Base-by-base conservation (phyloP, 2,329 filamentous ascomycete genomes). In the Colletotrichum sojae region DNA sequence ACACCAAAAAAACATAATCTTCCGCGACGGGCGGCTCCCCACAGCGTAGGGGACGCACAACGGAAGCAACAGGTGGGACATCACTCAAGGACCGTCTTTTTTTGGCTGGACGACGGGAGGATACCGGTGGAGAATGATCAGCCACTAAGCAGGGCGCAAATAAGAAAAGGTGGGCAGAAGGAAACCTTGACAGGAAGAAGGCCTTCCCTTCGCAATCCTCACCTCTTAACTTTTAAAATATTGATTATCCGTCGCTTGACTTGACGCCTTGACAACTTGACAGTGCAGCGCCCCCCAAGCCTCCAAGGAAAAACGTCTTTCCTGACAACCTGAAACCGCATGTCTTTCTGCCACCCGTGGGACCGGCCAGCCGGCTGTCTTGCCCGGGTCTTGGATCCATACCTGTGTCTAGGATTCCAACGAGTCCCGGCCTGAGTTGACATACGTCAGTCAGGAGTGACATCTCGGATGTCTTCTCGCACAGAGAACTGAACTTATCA, bases 91-190 rank as follows among this genome's bases (percentile, higher is more conserved):
- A 36, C 31, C 31, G 31, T 36, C 31, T 36, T 48, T 18, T 60
- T 66, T 60, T 69, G 66, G 62, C 66, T 69, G 66, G 66, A 52
- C 43, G 62, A 69, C 66, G 62, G 66, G 66, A 69, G 66, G 66
- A 66, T 27, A 55, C 36, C 25, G 36, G 36, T 52, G 64, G 45
- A 46, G 64, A 63, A 55, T 65, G 66, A 69, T 66, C 66, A 66
- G 40, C 66, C 66, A 55, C 61, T 66, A 66, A 66, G 62, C 55
- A 69, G 31, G 61, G 49, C 48, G 27, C 6, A 43, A 59, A 58
- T 53, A 43, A 53, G 48, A 27, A 68, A 45, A 49, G 59, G n/a
- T 16, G 49, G 59, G 59, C 39, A 54, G 39, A 9, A 36, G 31
- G 31, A 10, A 36, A 10, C 6, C 27, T 31, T 31, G 6, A 31